Percentiles rank a stretch among this genome's conserved stretches.
phyloP scores from a whole-genome alignment of 2,329 filamentous ascomycete genomes.

The Cytospora mali region DNA sequence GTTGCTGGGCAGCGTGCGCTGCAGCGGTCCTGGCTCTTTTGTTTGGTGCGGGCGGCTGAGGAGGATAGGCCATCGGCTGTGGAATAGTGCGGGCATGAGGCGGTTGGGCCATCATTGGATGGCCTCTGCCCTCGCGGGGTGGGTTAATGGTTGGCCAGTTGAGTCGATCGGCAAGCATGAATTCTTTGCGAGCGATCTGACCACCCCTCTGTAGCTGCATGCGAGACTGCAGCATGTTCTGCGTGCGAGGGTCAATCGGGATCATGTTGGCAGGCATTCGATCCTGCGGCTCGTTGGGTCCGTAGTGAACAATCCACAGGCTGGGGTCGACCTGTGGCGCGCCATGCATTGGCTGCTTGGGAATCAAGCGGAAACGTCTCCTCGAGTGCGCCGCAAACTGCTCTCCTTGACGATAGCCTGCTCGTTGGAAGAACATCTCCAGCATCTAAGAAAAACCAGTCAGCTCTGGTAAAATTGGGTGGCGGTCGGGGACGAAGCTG shows the following conservation, averaged over 20 bases:
- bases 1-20: conserved; percentile 43
- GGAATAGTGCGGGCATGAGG: conserved; percentile 53
- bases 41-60: conserved; percentile 54
- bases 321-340: conserved; percentile 74
- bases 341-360: conserved; percentile 69
- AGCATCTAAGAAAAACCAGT: conserved; percentile 63
- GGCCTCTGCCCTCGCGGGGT: conserved; percentile 55
- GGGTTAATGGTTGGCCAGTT: conserved; percentile 88
- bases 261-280: conserved; percentile 71
- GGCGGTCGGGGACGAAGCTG: conserved; percentile 28
- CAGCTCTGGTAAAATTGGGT: neutral
- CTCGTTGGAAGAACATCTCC: conserved; percentile 84
- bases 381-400: conserved; percentile 75
- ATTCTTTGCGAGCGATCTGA: conserved; percentile 85
- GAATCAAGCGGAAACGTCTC: conserved; percentile 81
- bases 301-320: conserved; percentile 91
- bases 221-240: conserved; percentile 62
- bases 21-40: conserved; percentile 56
- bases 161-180: conserved; percentile 85
- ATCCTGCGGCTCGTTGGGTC: conserved; percentile 72
- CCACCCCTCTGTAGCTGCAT: conserved; percentile 72
- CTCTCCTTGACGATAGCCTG: conserved; percentile 79
- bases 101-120: conserved; percentile 54
- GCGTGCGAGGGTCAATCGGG: conserved; percentile 63
- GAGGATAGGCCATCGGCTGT: conserved; percentile 65